phyloP scores from a whole-genome alignment of 164 flowering plant genomes.

The Magnolia sinica region DNA sequence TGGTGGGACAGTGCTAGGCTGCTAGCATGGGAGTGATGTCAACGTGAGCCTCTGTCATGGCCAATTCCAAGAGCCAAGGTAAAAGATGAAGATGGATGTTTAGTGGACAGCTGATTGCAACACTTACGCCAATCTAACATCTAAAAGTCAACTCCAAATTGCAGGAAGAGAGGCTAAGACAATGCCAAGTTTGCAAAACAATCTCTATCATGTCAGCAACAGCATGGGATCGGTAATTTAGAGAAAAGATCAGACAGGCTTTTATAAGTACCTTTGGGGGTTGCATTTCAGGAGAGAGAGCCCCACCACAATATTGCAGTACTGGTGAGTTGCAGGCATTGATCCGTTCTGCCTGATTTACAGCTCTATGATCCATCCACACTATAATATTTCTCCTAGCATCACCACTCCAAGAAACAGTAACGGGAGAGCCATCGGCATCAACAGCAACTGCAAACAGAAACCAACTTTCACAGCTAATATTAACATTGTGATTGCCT shows the following conservation, averaged over 20 bases:
- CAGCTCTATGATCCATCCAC: slow-evolving; percentile 99
- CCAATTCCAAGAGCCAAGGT: too few relatives aligned
- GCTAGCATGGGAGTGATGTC: too few relatives aligned
- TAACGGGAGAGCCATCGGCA: slow-evolving; percentile 90
- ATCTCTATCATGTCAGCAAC: neutral
- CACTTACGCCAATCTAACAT: neutral
- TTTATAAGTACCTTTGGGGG: slow-evolving; percentile 77
- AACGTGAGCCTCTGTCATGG: too few relatives aligned
- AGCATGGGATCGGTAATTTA: neutral
- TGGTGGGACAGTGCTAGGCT: too few relatives aligned
- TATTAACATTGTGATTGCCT: neutral
- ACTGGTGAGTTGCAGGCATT: slow-evolving; percentile 85
- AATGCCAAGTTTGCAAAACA: neutral
- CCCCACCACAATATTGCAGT: slow-evolving; percentile 89
- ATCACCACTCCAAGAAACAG: slow-evolving; percentile 97
- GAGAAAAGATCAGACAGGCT: neutral
- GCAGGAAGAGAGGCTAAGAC: neutral
- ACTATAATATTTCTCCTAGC: slow-evolving; percentile 90
- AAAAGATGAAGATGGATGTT: too few relatives aligned
- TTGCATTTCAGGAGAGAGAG: slow-evolving; percentile 92
- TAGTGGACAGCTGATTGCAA: neutral
- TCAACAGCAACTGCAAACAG: slow-evolving; percentile 82
- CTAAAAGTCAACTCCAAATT: neutral
- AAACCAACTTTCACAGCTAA: slow-evolving; percentile 7
- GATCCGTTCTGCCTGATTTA: slow-evolving; percentile 86